Evolutionary conservation across 306 rosid species (phyloP), one percentile per base, ranked within the genome.

Genomic region (Vicia sativa): DNA sequence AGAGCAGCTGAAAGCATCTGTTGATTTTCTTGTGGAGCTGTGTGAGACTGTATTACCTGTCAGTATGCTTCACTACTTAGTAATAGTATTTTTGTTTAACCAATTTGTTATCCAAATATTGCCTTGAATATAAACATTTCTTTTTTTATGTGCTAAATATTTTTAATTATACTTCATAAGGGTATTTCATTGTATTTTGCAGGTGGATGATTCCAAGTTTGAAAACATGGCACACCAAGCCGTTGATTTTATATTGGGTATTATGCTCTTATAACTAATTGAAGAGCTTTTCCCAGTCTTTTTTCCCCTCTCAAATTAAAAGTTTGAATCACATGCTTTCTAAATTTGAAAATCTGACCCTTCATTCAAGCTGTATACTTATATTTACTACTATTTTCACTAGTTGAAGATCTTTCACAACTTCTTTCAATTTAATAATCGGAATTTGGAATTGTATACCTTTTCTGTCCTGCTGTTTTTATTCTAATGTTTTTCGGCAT

Each of bases 11-110:
- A 84, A 82, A 67, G 87, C 96, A 38, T 85, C 98, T 0, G 85
- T 85, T 70, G 93, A 90, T 76, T 93, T 86, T 83, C 91, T 93
- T 61, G 88, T 87, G 84, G 98, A 92, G 74, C 84, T 92, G 18
- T 90, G 90, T 50, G 93, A 82, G 38, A 79, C 85, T 25, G 58
- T 52, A 73, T 87, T 87, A 79, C 80, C 88, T 31, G 96, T 87
- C 26, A 83, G 85, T 18, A 65, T 68, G 56, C 58, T 62, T 43
- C 31, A 49, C 64, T 71, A 8, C 35, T 19, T 39, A 16, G 23
- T 38, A 25, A 2, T 21, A 39, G 18, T 26, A 11, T 60, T 26
- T 59, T 26, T 50, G 12, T 15, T 5, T 37, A 39, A 38, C 10
- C 37, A 4, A 66, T 42, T 62, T 62, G 37, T 41, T 19, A 62